Conservation (phyloP, 1,139 yeast species). For the Candida gigantensis region DNA sequence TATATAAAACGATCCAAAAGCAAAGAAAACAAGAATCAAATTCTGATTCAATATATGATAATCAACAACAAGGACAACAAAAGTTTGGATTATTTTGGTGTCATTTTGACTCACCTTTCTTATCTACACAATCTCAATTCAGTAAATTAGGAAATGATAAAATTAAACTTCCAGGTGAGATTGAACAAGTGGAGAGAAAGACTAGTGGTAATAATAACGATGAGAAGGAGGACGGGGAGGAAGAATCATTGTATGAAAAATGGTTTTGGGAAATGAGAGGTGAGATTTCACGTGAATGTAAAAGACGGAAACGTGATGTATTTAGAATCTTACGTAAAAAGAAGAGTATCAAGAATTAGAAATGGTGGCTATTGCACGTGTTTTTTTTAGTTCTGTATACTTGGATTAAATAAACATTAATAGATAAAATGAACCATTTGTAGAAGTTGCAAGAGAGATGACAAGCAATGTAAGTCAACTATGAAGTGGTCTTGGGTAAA, state of each 20-base stretch:
- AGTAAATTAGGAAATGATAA: slow-evolving; percentile 51
- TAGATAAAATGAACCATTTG: no score
- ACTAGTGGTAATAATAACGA: no score
- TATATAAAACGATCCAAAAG: slow-evolving; percentile 33
- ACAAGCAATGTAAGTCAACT: no score
- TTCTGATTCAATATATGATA: no score
- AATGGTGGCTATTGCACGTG: no score
- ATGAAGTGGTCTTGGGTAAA: no score
- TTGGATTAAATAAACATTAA: no score
- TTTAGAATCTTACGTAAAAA: slow-evolving; percentile 57
- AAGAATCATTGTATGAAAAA: slow-evolving; percentile 60
- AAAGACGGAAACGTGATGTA: slow-evolving; percentile 74
- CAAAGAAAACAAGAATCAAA: slow-evolving; percentile 28
- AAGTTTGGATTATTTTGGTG: slow-evolving; percentile 71
- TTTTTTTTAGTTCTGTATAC: neutral
- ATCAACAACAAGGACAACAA: slow-evolving; percentile 11
- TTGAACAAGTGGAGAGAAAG: slow-evolving; percentile 11
- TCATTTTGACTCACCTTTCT: slow-evolving; percentile 82
- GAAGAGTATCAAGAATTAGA: slow-evolving; percentile 2
- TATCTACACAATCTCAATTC: slow-evolving; percentile 80
- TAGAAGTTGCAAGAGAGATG: no score
- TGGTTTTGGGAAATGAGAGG: slow-evolving; percentile 87
- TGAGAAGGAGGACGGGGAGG: slow-evolving; percentile 34
- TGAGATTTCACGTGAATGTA: slow-evolving; percentile 73
- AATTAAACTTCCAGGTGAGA: slow-evolving; percentile 40